phyloP scores from a whole-genome alignment of 345 rosid species.

The Excoecaria cochinchinensis region DNA sequence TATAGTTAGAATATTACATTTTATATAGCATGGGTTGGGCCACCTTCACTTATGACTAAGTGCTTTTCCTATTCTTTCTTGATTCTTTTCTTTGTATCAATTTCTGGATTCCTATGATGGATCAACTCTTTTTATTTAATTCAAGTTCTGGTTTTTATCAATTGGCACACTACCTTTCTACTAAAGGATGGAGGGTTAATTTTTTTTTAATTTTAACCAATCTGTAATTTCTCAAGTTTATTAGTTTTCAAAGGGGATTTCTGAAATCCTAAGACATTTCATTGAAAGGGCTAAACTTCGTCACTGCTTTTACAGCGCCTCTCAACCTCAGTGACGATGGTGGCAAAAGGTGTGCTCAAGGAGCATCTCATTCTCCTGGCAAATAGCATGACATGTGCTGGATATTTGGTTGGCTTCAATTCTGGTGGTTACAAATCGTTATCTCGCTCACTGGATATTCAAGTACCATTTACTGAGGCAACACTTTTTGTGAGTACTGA shows the following conservation, averaged over 20 bases:
- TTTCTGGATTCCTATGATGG: background rate
- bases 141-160: background rate
- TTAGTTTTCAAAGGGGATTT: no score
- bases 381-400: constrained; percentile 86
- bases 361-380: constrained; percentile 88
- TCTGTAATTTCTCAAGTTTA: background rate
- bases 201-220: background rate
- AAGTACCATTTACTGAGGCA: constrained; percentile 96
- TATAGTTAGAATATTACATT: background rate
- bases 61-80: background rate
- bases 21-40: background rate
- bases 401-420: constrained; percentile 83
- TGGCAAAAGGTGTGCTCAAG: constrained; percentile 77
- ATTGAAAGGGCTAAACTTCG: background rate
- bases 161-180: background rate
- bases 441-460: constrained; percentile 66
- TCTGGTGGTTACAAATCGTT: constrained; percentile 80
- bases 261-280: background rate
- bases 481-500: constrained; percentile 67
- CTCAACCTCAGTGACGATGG: constrained; percentile 74
- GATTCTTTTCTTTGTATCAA: background rate
- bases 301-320: constrained; percentile 64
- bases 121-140: background rate
- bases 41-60: background rate
- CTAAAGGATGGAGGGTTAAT: background rate